Evolutionary conservation across 345 rosid species (phyloP), one percentile per base, ranked within the genome.

Genomic region (Orychophragmus violaceus): DNA sequence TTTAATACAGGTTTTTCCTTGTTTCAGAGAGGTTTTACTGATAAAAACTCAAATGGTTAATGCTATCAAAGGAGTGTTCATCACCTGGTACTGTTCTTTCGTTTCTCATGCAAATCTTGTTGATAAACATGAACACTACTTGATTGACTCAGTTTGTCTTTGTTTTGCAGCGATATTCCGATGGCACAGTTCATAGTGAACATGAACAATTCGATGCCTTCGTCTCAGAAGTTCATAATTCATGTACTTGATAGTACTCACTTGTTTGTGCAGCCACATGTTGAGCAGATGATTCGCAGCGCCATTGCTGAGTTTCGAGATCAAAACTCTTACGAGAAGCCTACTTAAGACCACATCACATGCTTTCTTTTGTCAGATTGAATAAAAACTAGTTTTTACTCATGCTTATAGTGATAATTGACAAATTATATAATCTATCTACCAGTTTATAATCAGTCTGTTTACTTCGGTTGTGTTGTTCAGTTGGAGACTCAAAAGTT

Each of bases 151-250:
- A n/a, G n/a, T n/a, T n/a, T n/a, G 3, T 45, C 18, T 0, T 57
- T 23, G 14, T 0, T 27, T 50, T 48, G 79, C 84, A 92, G 95
- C 25, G 96, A 89, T 70, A 79, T 89, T 49, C 95, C 93, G 0
- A 86, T 87, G 97, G 88, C 90, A 3, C 91, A 89, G 67, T 89
- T 92, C 79, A 87, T 92, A 17, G 80, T 92, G 76, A 86, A 83
- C 55, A 23, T 82, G 79, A 89, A 89, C 79, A 77, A 78, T 25
- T 70, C 86, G 0, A 45, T 89, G 81, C 91, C 93, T 1, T 64
- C 91, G 3, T 86, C 95, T 2, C 93, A 85, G 81, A 92, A 83
- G 72, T 89, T 92, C 79, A 89, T 92, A 51, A 87, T 87, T 51
- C 93, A 86, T 52, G 64, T 83, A 29, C 58, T 92, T 65, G 96